Percentiles rank a stretch among this genome's conserved stretches.
Conservation (phyloP, 805 yeast genomes). For the Lachancea sp. region DNA sequence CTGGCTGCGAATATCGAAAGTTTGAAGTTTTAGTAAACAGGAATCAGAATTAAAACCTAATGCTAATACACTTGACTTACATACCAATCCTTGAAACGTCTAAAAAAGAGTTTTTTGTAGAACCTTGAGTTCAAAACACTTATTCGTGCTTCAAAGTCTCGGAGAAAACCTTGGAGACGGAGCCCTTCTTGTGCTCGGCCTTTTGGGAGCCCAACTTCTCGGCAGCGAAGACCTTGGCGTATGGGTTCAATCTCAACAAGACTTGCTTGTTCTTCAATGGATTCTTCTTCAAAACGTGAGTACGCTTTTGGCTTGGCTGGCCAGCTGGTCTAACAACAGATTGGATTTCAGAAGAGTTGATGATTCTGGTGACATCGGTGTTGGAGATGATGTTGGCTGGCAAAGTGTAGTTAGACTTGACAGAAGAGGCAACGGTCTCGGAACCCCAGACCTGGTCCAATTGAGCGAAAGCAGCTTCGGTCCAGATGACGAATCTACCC, state of each 20-base stretch:
- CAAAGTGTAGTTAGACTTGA: slow-evolving; percentile 80
- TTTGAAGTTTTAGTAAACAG: not conserved
- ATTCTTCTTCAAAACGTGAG: slow-evolving; percentile 97
- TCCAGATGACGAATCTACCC: slow-evolving; percentile 99
- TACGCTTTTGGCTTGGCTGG: slow-evolving; percentile 86
- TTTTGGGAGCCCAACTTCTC: slow-evolving; percentile 83
- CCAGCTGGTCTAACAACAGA: slow-evolving; percentile 96
- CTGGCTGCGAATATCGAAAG: not conserved
- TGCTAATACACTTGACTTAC: not conserved
- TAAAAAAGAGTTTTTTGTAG: not conserved
- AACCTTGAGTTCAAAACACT: slow-evolving; percentile 15
- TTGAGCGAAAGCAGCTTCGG: slow-evolving; percentile 95
- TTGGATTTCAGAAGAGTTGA: slow-evolving; percentile 99
- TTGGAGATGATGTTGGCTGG: slow-evolving; percentile 92
- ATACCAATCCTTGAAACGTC: not conserved
- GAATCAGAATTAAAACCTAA: not conserved
- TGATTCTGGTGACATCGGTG: slow-evolving; percentile 94
- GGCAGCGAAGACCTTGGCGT: slow-evolving; percentile 94
- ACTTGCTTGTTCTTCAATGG: slow-evolving; percentile 99
- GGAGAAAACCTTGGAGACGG: slow-evolving; percentile 67
- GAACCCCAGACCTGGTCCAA: slow-evolving; percentile 97
- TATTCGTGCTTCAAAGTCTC: slow-evolving; percentile 61
- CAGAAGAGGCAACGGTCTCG: slow-evolving; percentile 69
- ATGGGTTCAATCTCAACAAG: slow-evolving; percentile 97
- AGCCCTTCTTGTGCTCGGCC: slow-evolving; percentile 58